A percentile compares a stretch with the other conserved stretches of the same genome.
phyloP scores from a whole-genome alignment of 2,329 filamentous ascomycete genomes.

The Ceratocystiopsis minuta region DNA sequence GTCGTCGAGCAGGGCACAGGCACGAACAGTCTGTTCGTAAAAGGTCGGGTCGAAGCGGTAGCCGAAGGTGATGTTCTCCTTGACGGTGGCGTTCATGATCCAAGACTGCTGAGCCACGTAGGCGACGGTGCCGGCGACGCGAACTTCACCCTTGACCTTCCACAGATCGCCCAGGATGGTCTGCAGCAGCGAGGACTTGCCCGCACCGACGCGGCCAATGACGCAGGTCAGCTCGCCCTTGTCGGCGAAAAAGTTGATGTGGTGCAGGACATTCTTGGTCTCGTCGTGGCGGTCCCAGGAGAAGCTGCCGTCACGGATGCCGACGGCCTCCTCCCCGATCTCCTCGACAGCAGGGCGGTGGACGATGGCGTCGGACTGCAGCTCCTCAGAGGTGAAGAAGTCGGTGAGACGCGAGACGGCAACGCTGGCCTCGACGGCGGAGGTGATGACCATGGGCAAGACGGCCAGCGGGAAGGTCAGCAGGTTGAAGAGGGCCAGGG shows the following conservation, averaged over 20 bases:
- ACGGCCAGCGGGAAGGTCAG: constrained; percentile 88
- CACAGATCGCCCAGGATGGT: constrained; percentile 79
- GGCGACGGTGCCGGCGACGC: constrained; percentile 64
- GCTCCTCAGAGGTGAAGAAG: constrained; percentile 74
- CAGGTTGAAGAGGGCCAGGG: constrained; percentile 84
- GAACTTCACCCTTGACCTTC: constrained; percentile 71
- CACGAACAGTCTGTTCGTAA: constrained; percentile 81
- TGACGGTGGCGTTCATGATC: constrained; percentile 96
- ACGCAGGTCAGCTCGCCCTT: constrained; percentile 90
- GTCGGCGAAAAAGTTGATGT: constrained; percentile 74
- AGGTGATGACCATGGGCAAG: constrained; percentile 92
- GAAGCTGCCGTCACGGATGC: constrained; percentile 71
- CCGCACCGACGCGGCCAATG: constrained; percentile 83
- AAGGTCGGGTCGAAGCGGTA: constrained; percentile 87
- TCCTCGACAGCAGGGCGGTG: constrained; percentile 53
- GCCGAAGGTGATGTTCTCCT: constrained; percentile 93
- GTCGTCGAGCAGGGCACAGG: constrained; percentile 80
- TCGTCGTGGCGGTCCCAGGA: constrained; percentile 81
- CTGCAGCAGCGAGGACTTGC: constrained; percentile 86
- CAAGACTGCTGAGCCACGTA: constrained; percentile 89
- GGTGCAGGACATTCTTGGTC: constrained; percentile 46
- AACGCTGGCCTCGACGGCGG: constrained; percentile 89
- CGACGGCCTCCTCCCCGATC: constrained; percentile 67
- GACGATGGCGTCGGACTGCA: constrained; percentile 69
- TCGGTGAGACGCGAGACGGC: constrained; percentile 71